Conservation (phyloP, 176 grass and related monocot genomes). For the Eleusine indica region DNA sequence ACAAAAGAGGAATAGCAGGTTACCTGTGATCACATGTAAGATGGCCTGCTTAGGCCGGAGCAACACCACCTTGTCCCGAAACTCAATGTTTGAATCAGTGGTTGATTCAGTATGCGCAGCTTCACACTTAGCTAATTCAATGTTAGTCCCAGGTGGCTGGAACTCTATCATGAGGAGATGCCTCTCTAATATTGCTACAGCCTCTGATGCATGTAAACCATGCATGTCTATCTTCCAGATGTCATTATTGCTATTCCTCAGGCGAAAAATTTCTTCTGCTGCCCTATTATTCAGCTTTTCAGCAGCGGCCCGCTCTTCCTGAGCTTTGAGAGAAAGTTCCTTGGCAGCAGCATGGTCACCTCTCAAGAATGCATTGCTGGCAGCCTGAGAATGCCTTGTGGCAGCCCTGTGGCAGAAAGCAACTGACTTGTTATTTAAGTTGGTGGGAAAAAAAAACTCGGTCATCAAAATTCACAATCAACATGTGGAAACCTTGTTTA, state of each 20-base stretch:
- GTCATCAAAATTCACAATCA: background rate
- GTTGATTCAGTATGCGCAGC: slow-evolving; percentile 4
- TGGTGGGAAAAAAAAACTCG: too few relatives aligned
- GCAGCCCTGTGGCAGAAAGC: slow-evolving; percentile 62
- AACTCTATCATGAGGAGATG: slow-evolving; percentile 67
- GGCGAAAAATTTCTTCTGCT: slow-evolving; percentile 69
- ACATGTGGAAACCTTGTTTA: background rate
- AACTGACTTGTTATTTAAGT: background rate
- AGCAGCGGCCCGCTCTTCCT: slow-evolving; percentile 58
- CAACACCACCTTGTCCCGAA: slow-evolving; percentile 36
- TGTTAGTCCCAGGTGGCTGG: slow-evolving; percentile 33
- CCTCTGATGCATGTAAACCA: slow-evolving; percentile 88
- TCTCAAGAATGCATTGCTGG: slow-evolving; percentile 77
- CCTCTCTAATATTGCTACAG: slow-evolving; percentile 57
- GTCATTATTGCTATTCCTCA: slow-evolving; percentile 71
- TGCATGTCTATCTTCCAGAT: slow-evolving; percentile 82
- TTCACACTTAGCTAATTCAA: slow-evolving; percentile 36
- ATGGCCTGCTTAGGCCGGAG: slow-evolving; percentile 54
- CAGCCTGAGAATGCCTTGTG: slow-evolving; percentile 71
- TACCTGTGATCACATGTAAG: slow-evolving; percentile 89
- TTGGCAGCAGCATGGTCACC: slow-evolving; percentile 73
- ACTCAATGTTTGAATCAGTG: slow-evolving; percentile 31
- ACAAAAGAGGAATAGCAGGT: background rate
- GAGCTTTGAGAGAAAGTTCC: slow-evolving; percentile 62
- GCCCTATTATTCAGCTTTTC: slow-evolving; percentile 78